phyloP scores from a whole-genome alignment of 345 rosid species.

The Viola odorata region DNA sequence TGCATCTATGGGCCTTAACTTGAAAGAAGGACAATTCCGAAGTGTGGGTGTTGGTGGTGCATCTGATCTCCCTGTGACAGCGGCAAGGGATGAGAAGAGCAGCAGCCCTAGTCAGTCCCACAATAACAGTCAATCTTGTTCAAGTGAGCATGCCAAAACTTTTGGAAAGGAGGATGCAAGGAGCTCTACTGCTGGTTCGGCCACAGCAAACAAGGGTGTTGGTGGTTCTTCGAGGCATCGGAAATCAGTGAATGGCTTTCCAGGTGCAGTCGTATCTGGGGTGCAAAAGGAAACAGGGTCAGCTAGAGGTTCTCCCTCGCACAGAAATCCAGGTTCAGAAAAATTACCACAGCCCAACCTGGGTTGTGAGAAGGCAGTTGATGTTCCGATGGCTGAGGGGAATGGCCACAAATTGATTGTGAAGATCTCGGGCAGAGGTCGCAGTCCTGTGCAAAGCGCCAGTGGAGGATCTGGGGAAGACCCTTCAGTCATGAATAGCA shows the following conservation, averaged over 20 bases:
- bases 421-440: conserved; percentile 64
- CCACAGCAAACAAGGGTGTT: conserved; percentile 32
- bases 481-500: conserved; percentile 41
- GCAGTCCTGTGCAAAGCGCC: conserved; percentile 63
- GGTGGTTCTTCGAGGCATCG: conserved; percentile 48
- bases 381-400: conserved; percentile 46
- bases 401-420: conserved; percentile 63
- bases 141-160: conserved; percentile 59
- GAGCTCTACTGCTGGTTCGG: conserved; percentile 56
- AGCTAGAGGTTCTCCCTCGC: conserved; percentile 43
- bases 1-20: conserved; percentile 32
- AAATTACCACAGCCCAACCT: conserved; percentile 44
- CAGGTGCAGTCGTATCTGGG: conserved; percentile 29
- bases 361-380: conserved; percentile 47
- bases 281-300: conserved; percentile 46
- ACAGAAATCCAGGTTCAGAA: conserved; percentile 45
- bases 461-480: conserved; percentile 74
- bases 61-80: conserved; percentile 37
- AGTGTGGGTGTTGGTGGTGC: conserved; percentile 27
- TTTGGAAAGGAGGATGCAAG: conserved; percentile 61
- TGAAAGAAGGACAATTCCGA: conserved; percentile 53
- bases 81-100: conserved; percentile 66
- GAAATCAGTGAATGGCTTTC: conserved; percentile 53
- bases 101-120: conserved; percentile 81
- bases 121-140: conserved; percentile 66